Base-by-base conservation (phyloP, 768 basidiomycete species). In the Rhodotorula diobovata region DNA sequence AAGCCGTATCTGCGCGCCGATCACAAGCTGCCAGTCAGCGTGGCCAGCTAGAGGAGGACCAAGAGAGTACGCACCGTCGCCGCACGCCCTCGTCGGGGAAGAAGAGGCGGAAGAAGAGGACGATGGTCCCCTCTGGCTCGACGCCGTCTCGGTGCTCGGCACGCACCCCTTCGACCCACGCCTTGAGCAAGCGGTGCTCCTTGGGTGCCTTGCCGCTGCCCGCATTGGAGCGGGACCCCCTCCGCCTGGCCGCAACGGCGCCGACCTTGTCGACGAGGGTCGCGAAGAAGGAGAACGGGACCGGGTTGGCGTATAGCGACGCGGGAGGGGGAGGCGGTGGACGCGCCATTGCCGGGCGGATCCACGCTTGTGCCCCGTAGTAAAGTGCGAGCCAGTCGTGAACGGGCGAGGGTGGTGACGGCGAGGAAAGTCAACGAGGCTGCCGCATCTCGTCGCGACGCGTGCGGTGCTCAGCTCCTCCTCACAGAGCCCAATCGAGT, bases 41-140 rank as follows among this genome's bases (percentile, higher is more conserved):
- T 68, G 58, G 18, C 39, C 67, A 39, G 23, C 21, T 0, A 23
- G 32, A 25, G 61, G 35, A 46, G 67, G 68, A 16, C 61, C 58
- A 48, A 69, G 18, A 39, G n/a, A 56, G 25, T 25, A 51, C 74
- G 75, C 88, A 94, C 79, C 86, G 86, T 34, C 93, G 83, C 25
- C 84, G 80, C 2, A 81, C 76, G 70, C 93, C 90, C 67, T 91
- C 87, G 70, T 93, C 88, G 0, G 93, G 92, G 77, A 93, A 94
- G n/a, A 95, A 81, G 10, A 93, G 80, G 14, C 87, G 85, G 76
- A 94, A 87, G 41, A 91, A 80, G 11, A 84, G 84, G 23, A 83
- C 82, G 16, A 87, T 86, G 0, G 86, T 87, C 9, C 85, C 83
- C 0, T 78, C 77, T 0, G 86, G 85, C 32, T 88, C 79, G 85